These are phyloP conservation scores for Stagonosporopsis rhizophila DNA, from an alignment of 2,329 filamentous ascomycete species.

Conservation along the genomic window DNA sequence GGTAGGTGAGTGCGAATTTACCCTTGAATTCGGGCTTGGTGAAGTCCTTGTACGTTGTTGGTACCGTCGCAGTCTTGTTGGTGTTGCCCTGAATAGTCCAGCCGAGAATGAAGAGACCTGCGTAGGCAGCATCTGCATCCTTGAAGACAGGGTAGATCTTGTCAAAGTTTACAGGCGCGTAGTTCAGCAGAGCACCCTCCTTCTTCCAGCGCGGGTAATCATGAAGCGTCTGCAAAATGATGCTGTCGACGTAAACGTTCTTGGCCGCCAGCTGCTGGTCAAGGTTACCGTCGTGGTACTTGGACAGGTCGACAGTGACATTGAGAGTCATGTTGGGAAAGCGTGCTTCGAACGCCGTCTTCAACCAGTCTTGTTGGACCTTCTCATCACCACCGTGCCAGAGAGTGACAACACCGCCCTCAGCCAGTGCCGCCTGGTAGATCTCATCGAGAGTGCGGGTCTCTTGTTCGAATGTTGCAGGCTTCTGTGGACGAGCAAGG, in stretches of 20 bases:
- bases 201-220: slow-evolving; percentile 62
- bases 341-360: slow-evolving; percentile 53
- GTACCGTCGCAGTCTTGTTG: slow-evolving; percentile 41
- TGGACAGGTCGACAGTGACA: slow-evolving; percentile 63
- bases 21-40: slow-evolving; percentile 60
- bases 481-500: background rate
- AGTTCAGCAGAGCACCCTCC: slow-evolving; percentile 57
- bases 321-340: slow-evolving; percentile 62
- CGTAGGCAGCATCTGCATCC: slow-evolving; percentile 54
- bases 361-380: slow-evolving; percentile 51
- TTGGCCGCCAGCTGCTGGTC: slow-evolving; percentile 54
- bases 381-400: slow-evolving; percentile 61
- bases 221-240: slow-evolving; percentile 60
- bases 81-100: slow-evolving; percentile 50
- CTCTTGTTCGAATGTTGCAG: slow-evolving; percentile 38
- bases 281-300: slow-evolving; percentile 60
- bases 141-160: slow-evolving; percentile 53
- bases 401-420: slow-evolving; percentile 55
- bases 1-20: slow-evolving; percentile 63
- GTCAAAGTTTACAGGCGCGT: slow-evolving; percentile 58
- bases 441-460: slow-evolving; percentile 60
- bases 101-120: slow-evolving; percentile 49
- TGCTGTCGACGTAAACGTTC: slow-evolving; percentile 52
- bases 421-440: slow-evolving; percentile 57
- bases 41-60: slow-evolving; percentile 54